Percentiles rank a stretch among this genome's conserved stretches.
Conservation (phyloP, 352 stramenopile genomes). For the Pelagophyceae sp. region DNA sequence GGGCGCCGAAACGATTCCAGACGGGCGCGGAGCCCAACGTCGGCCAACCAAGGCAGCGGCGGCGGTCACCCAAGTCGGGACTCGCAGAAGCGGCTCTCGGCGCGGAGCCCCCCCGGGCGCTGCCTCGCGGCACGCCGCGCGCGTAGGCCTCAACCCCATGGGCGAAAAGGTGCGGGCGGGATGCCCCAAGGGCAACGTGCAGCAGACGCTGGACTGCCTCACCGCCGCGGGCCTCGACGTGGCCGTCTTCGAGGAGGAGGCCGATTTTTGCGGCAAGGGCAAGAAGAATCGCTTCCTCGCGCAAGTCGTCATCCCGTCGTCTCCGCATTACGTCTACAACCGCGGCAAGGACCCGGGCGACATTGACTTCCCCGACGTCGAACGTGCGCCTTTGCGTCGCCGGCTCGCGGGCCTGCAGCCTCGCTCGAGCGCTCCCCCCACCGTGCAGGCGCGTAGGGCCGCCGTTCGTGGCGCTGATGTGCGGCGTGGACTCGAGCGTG, state of each 20-base stretch:
- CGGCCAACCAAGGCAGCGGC: no score
- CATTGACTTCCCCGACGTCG: conserved; percentile 24
- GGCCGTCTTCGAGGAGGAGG: conserved; percentile 63
- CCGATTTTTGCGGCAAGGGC: conserved; percentile 17
- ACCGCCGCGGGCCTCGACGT: conserved; percentile 55
- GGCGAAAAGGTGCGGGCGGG: conserved; percentile 57
- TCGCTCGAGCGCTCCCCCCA: no score
- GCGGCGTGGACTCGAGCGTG: neutral
- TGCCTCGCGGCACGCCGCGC: no score
- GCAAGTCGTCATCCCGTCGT: conserved; percentile 56
- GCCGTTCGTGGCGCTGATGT: neutral
- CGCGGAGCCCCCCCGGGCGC: no score
- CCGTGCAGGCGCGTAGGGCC: no score
- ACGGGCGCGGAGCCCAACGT: neutral
- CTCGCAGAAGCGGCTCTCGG: neutral
- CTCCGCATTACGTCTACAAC: conserved; percentile 61
- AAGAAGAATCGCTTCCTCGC: conserved; percentile 49
- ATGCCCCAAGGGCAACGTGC: conserved; percentile 58
- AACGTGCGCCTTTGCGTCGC: no score
- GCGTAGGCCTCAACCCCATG: conserved; percentile 74
- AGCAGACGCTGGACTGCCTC: conserved; percentile 57
- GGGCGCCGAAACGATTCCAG: neutral
- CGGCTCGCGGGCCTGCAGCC: no score
- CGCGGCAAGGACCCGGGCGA: conserved; percentile 45
- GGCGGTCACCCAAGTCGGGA: no score